Base-by-base conservation (phyloP, 2,329 filamentous ascomycete genomes). In the Fusarium ambrosium region DNA sequence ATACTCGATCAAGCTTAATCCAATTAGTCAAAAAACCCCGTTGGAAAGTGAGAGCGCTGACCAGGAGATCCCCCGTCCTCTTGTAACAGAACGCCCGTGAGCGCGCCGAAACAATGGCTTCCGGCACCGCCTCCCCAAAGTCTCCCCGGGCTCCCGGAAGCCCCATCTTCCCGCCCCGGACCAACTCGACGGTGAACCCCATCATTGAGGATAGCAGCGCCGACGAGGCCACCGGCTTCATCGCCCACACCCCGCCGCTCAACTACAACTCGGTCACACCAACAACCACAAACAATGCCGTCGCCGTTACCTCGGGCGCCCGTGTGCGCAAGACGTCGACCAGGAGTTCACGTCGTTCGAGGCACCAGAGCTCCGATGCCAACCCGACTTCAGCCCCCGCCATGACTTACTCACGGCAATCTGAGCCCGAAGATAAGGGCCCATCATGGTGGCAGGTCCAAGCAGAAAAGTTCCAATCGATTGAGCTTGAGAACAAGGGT, bases 401-500 rank as follows among this genome's bases (percentile, higher is more conserved):
- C 18, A 72, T 74, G 58, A 58, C 48, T 14, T 75, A 74, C 48
- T 34, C 64, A 22, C 73, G 66, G 8, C 75, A 78, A 22, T 34
- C 60, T 20, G 79, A 75, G 11, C 73, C 69, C 32, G 68, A 77
- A n/a, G 75, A 75, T 8, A 69, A 78, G 36, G 68, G 69, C 8
- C 78, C 24, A 70, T 71, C 75, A 48, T 91, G 91, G 88, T 91
- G 89, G 87, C 84, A 85, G 76, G 79, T 80, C 36, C 81, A 89
- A 43, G 75, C 87, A 27, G 83, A 80, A 9, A 82, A 86, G 67
- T 87, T 92, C 62, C 87, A 85, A 77, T 90, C 89, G 6, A 88
- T 97, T 62, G 94, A 96, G 85, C 83, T 97, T 70, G 94, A 97
- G 82, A 97, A 97, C 80, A 96, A 95, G 83, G 94, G 94, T 43